Evolutionary conservation across 257 asterid species (phyloP).

Genomic region (Fraxinus quadrangulata): DNA sequence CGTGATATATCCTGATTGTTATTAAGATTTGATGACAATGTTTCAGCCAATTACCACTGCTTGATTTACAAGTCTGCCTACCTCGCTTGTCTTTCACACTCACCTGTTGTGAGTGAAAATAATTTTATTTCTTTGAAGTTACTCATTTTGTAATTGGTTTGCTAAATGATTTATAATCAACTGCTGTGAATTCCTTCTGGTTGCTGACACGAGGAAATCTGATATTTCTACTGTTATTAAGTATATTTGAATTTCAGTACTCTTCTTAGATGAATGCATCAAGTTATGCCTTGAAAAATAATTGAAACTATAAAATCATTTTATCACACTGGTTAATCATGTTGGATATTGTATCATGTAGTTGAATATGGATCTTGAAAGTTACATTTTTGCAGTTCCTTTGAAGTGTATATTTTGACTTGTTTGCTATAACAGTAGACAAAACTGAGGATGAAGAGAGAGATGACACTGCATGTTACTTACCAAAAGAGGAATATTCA

Average conservation of each 20-base stretch:
- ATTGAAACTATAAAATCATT: background rate
- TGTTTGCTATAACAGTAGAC: background rate
- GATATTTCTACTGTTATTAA: background rate
- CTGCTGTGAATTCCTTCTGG: background rate
- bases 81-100: background rate
- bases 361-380: background rate
- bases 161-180: background rate
- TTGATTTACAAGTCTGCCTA: background rate
- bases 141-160: background rate
- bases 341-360: background rate
- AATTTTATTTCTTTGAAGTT: background rate
- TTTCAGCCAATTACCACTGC: background rate
- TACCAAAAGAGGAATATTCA: background rate
- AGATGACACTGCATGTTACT: background rate
- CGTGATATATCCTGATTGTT: background rate
- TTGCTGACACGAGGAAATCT: background rate
- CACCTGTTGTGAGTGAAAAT: background rate
- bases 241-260: background rate
- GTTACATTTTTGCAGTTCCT: background rate
- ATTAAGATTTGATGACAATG: background rate
- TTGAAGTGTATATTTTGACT: background rate
- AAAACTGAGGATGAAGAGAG: background rate
- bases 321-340: background rate
- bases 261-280: background rate
- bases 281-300: background rate